phyloP scores from a whole-genome alignment of 495 filamentous ascomycete species.

The Penicillium cinerascens region DNA sequence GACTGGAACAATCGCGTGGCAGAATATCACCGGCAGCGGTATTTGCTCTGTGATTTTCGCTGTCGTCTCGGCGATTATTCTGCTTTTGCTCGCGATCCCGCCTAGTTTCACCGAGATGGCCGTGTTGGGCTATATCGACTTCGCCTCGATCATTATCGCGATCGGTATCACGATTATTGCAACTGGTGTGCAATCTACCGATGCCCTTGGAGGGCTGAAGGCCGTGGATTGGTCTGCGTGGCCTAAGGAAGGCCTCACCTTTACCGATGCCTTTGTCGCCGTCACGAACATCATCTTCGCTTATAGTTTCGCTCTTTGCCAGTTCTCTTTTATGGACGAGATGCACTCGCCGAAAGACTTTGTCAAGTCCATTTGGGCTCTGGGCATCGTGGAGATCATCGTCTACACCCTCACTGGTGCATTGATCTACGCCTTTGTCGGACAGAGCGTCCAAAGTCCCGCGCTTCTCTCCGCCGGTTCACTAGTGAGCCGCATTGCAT shows the following conservation, averaged over 20 bases:
- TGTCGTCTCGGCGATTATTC: slow-evolving; percentile 54
- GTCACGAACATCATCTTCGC: slow-evolving; percentile 67
- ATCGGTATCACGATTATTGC: slow-evolving; percentile 63
- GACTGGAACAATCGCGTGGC: slow-evolving; percentile 63
- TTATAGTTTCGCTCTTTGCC: slow-evolving; percentile 55
- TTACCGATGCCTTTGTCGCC: slow-evolving; percentile 45
- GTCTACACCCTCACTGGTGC: slow-evolving; percentile 62
- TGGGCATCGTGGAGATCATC: slow-evolving; percentile 54
- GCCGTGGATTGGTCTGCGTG: slow-evolving; percentile 29
- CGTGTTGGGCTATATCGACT: slow-evolving; percentile 55
- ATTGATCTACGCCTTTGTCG: slow-evolving; percentile 63
- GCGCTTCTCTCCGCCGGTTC: slow-evolving; percentile 58
- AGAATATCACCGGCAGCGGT: slow-evolving; percentile 52
- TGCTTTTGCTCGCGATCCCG: slow-evolving; percentile 56
- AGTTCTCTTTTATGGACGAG: slow-evolving; percentile 66
- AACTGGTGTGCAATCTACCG: slow-evolving; percentile 43
- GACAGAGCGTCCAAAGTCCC: slow-evolving; percentile 56
- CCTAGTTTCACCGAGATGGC: slow-evolving; percentile 47
- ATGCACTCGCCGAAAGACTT: slow-evolving; percentile 62
- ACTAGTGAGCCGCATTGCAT: slow-evolving; percentile 60
- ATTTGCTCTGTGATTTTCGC: slow-evolving; percentile 59
- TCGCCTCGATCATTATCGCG: slow-evolving; percentile 57
- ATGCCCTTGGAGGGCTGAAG: slow-evolving; percentile 23
- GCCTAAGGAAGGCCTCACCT: slow-evolving; percentile 21
- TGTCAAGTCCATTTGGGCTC: slow-evolving; percentile 53